phyloP scores from a whole-genome alignment of 257 asterid species.

The Coffea canephora region DNA sequence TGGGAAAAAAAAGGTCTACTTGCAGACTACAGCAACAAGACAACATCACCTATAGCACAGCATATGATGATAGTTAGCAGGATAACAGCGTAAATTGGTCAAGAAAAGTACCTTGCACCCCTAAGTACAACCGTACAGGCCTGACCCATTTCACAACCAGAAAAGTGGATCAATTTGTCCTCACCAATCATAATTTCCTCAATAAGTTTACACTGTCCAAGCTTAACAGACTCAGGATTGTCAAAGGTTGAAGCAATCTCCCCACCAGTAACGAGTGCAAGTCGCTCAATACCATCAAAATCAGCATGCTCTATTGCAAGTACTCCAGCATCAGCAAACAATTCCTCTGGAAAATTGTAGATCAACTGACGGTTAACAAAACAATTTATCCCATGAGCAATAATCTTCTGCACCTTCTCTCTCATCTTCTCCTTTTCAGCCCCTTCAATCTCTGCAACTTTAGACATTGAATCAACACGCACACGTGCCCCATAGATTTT shows the following conservation, averaged over 20 bases:
- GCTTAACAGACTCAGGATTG: constrained; percentile 91
- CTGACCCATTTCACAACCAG: constrained; percentile 97
- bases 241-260: constrained; percentile 95
- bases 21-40: too few relatives aligned
- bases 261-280: constrained; percentile 94
- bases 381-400: constrained; percentile 89
- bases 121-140: constrained; percentile 93
- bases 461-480: constrained; percentile 98
- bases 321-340: constrained; percentile 94
- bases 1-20: too few relatives aligned
- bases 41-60: not conserved
- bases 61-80: not conserved
- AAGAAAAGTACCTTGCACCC: constrained; percentile 73
- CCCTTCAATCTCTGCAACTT: constrained; percentile 89
- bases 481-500: constrained; percentile 98
- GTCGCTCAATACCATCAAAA: constrained; percentile 90
- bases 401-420: constrained; percentile 82
- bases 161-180: constrained; percentile 92
- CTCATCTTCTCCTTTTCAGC: constrained; percentile 96
- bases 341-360: constrained; percentile 93
- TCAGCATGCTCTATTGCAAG: constrained; percentile 98
- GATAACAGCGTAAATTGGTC: not conserved
- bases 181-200: constrained; percentile 99
- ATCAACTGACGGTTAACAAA: constrained; percentile 91
- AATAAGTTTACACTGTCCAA: constrained; percentile 87